Conservation (phyloP, 768 basidiomycete species). For the Coprinopsis sp. region DNA sequence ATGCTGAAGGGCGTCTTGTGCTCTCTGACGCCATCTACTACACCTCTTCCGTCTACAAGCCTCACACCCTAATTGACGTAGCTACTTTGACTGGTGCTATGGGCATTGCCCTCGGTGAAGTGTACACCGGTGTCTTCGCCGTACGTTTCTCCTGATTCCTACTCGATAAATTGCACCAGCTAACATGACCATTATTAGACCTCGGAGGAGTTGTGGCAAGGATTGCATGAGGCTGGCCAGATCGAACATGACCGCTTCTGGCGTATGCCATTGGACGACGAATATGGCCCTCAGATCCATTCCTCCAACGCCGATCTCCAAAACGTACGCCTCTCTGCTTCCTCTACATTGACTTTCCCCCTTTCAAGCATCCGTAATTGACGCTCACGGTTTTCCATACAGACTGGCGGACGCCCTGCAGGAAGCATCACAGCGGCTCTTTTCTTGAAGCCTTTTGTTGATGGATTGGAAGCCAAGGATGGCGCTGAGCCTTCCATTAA, state of each 20-base stretch:
- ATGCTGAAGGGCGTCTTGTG: conserved; percentile 76
- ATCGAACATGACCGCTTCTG: conserved; percentile 80
- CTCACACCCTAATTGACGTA: conserved; percentile 81
- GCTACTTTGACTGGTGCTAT: conserved; percentile 85
- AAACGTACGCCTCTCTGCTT: conserved; percentile 43
- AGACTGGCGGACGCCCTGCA: conserved; percentile 70
- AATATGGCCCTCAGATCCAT: conserved; percentile 72
- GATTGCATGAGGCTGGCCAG: conserved; percentile 65
- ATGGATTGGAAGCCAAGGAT: conserved; percentile 63
- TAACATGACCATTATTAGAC: conserved; percentile 35
- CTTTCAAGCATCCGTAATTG: neutral
- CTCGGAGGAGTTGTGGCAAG: conserved; percentile 70
- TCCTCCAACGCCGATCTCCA: conserved; percentile 77
- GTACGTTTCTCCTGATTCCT: conserved; percentile 33
- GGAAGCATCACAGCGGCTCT: conserved; percentile 80
- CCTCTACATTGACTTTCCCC: neutral
- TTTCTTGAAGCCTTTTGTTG: conserved; percentile 81
- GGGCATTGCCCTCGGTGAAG: conserved; percentile 67
- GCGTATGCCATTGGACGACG: conserved; percentile 87
- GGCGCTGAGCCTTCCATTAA: conserved; percentile 51
- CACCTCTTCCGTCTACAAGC: conserved; percentile 68
- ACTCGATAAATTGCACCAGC: neutral
- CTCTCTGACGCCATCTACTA: conserved; percentile 86
- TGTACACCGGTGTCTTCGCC: conserved; percentile 75
- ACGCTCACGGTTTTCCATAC: neutral